Base-by-base conservation (phyloP, 1,139 yeast genomes). In the Eremothecium coryli region DNA sequence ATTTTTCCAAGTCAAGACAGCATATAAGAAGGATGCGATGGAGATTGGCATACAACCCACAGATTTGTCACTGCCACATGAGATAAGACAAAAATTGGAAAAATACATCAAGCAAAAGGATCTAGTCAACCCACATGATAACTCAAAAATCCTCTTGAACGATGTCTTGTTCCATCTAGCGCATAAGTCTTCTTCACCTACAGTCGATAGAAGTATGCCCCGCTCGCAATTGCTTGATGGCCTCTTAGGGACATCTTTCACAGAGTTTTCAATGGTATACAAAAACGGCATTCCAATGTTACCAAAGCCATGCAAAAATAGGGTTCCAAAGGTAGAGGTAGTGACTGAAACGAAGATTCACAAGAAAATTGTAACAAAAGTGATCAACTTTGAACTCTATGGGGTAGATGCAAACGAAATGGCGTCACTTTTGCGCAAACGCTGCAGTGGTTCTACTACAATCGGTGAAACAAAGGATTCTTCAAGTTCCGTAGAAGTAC, bases 381-480 rank as follows among this genome's bases (percentile, higher is more conserved):
- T 88, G 0, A 64, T 71, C 17, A 79, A 82, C 41, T 68, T 82
- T 44, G 95, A 84, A 44, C 63, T 65, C 4, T 90, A 75, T 56
- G 67, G 69, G 37, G 70, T 88, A 21, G 78, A 75, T 39, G 72
- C 86, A 0, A 76, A 71, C 24, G 64, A 66, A 6, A 60, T 90
- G 15, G 77, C 93, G 2, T 76, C 73, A 28, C 82, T 76, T 35
- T 59, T 90, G 41, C 73, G 82, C 42, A 74, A 76, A 20, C 76
- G 76, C 42, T 90, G 97, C 56, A 90, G 95, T 13, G 95, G 95
- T 0, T 82, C 96, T 0, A 71, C 93, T 0, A 77, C 95, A 0
- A 71, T 84, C 11, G 74, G 73, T 2, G 73, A 68, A 25, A 64
- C 69, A 27, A 64, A 67, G 10, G 71, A 69, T 26, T 68, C 71